Conservation (phyloP, 805 yeast genomes). For the Lachancea lanzarotensis region DNA sequence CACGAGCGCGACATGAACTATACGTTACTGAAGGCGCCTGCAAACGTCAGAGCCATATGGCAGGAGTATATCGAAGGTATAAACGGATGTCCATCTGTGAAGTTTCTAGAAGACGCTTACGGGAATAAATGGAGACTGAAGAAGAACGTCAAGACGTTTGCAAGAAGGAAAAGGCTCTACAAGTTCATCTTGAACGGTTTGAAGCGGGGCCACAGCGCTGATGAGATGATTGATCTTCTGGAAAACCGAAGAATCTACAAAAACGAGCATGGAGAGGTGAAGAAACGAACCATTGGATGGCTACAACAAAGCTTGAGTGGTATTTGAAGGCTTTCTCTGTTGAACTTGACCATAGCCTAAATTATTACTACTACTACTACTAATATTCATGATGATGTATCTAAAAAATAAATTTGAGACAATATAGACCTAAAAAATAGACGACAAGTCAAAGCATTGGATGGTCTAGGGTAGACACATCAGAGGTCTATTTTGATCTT, state of each 20-base stretch:
- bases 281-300: slow-evolving; percentile 34
- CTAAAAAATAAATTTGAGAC: no score
- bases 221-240: slow-evolving; percentile 27
- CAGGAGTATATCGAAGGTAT: slow-evolving; percentile 37
- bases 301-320: slow-evolving; percentile 33
- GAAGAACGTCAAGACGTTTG: slow-evolving; percentile 32
- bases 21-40: slow-evolving; percentile 30
- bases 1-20: slow-evolving; percentile 17
- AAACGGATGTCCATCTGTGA: slow-evolving; percentile 37
- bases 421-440: no score
- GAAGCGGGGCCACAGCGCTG: slow-evolving; percentile 30
- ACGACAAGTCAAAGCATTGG: no score
- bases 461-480: no score
- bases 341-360: no score
- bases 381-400: no score
- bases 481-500: no score
- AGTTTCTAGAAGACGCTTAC: slow-evolving; percentile 35
- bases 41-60: slow-evolving; percentile 33
- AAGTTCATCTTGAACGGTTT: slow-evolving; percentile 32
- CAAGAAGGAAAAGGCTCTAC: slow-evolving; percentile 33
- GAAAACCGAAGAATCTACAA: slow-evolving; percentile 29
- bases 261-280: slow-evolving; percentile 31
- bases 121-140: slow-evolving; percentile 39
- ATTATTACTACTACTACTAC: no score
- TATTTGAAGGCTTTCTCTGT: slow-evolving; percentile 15